Evolutionary conservation across 2,329 filamentous ascomycete species (phyloP).

Genomic region (Cladophialophora yegresii): DNA sequence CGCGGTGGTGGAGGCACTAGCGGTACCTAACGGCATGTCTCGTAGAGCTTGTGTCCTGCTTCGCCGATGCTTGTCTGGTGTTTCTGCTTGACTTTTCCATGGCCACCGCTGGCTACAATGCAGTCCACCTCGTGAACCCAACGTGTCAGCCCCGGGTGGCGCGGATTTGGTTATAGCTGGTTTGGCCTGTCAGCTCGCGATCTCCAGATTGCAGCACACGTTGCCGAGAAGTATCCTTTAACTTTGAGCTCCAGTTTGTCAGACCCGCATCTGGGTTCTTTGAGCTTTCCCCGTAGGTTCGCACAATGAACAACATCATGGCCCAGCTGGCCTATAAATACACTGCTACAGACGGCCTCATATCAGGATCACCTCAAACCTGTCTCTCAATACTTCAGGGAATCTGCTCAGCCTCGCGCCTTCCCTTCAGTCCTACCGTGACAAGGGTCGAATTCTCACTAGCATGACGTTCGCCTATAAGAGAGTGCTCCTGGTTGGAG

Average conservation of each 20-base stretch:
- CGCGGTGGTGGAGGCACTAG: too few relatives aligned
- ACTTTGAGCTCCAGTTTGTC: background rate
- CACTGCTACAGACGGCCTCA: background rate
- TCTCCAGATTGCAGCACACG: background rate
- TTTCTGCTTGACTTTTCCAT: background rate
- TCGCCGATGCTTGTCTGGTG: too few relatives aligned
- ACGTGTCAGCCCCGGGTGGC: background rate
- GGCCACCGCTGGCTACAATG: background rate
- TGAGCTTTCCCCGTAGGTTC: background rate
- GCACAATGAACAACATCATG: background rate
- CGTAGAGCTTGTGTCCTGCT: too few relatives aligned
- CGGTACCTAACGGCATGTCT: background rate
- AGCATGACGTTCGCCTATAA: constrained; percentile 59
- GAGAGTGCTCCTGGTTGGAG: constrained; percentile 58
- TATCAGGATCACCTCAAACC: background rate
- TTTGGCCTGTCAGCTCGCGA: background rate
- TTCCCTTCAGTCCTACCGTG: background rate
- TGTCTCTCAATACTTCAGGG: background rate
- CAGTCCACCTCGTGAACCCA: background rate
- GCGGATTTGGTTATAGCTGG: background rate
- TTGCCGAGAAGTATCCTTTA: background rate
- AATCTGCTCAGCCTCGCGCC: background rate
- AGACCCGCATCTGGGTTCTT: background rate
- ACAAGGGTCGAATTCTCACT: background rate
- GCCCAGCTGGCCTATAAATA: background rate